These are phyloP conservation scores for Colletotrichum aenigma DNA, from an alignment of 2,329 filamentous ascomycete genomes.

Conservation along the genomic window DNA sequence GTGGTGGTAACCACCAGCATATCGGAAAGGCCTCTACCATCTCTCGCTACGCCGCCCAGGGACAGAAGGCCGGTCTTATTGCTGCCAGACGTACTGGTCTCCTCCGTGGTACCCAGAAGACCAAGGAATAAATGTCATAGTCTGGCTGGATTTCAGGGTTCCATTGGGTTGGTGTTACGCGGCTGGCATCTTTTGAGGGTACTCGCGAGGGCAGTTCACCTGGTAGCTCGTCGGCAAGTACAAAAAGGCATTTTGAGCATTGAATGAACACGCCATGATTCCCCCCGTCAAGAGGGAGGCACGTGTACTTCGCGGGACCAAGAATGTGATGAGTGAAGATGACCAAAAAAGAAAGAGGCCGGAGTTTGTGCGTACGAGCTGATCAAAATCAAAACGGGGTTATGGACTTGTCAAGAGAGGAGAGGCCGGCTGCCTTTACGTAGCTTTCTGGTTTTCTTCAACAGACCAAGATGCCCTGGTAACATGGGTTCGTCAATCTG, in stretches of 20 bases:
- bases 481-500: background rate
- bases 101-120: conserved; percentile 99
- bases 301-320: background rate
- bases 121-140: conserved; percentile 78
- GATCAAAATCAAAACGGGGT: conserved; percentile 7
- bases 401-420: background rate
- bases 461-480: conserved; percentile 2
- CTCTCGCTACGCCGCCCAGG: conserved; percentile 94
- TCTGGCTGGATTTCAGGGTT: conserved; percentile 52
- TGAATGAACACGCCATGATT: conserved; percentile 29
- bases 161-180: conserved; percentile 70
- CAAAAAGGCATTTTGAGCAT: conserved; percentile 53
- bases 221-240: conserved; percentile 54
- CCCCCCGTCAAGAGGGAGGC: conserved; percentile 6
- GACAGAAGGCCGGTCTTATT: conserved; percentile 99
- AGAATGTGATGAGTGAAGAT: conserved; percentile 9
- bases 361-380: conserved; percentile 6
- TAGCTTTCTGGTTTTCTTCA: conserved; percentile 2
- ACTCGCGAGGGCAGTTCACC: conserved; percentile 50
- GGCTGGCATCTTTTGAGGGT: conserved; percentile 65
- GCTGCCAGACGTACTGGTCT: conserved; percentile 99
- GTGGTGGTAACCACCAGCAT: conserved; percentile 99
- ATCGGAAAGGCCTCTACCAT: conserved; percentile 99
- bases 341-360: background rate
- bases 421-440: background rate